phyloP scores from a whole-genome alignment of 2,329 filamentous ascomycete species.

The Camillea tinctor region DNA sequence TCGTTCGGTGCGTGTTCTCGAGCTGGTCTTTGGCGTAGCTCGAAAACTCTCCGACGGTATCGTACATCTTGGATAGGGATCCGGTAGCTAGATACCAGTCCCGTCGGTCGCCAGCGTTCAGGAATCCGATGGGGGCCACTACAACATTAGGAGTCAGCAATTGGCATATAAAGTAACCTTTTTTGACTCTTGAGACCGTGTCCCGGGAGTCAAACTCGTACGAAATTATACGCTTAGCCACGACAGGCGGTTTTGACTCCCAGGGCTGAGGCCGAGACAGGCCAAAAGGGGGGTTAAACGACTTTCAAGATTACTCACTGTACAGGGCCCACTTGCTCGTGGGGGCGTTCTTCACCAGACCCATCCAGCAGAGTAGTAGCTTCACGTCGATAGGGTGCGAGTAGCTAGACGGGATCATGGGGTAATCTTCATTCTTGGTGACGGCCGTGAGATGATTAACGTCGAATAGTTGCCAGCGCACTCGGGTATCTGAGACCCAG shows the following conservation, averaged over 20 bases:
- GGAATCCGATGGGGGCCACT: conserved; percentile 5
- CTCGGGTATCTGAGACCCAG: not conserved
- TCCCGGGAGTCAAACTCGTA: no score
- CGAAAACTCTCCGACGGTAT: conserved; percentile 1
- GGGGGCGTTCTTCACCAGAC: not conserved
- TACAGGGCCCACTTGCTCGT: not conserved
- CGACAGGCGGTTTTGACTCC: no score
- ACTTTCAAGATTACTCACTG: no score
- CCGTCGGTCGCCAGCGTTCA: not conserved
- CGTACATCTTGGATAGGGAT: not conserved
- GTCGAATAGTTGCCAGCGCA: not conserved
- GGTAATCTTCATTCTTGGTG: not conserved
- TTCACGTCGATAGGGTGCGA: conserved; percentile 1
- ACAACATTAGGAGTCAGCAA: no score
- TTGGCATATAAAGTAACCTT: no score
- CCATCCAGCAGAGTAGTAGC: not conserved
- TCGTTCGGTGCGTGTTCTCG: not conserved
- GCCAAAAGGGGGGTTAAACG: no score
- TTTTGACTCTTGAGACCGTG: no score
- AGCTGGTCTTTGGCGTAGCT: not conserved
- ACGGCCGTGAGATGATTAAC: not conserved
- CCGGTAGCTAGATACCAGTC: conserved; percentile 2
- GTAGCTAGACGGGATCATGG: not conserved
- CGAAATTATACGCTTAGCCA: no score
- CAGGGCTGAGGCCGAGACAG: no score